Evolutionary conservation across 306 rosid species (phyloP), one percentile per base, ranked within the genome.

Genomic region (Malus fusca): DNA sequence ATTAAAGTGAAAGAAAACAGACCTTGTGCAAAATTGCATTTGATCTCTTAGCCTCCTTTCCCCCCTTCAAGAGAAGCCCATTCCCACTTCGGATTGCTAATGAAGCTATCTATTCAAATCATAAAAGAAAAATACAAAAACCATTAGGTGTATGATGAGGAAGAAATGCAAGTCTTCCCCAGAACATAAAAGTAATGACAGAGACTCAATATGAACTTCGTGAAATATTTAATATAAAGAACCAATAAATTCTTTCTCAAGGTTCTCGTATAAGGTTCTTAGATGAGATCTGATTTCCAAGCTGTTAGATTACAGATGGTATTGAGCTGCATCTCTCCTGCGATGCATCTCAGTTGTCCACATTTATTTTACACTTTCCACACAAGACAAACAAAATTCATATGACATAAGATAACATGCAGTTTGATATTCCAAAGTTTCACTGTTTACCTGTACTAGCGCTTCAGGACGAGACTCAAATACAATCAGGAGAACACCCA

Each of bases 401-500:
- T 14, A 63, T 63, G 21, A 30, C 8, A 3, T 30, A 28, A 63
- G 68, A 63, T 63, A 40, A 28, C 59, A 28, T 61, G 60, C 77
- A 61, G 69, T 43, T 73, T 28, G 31, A 44, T 44, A 59, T 40
- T 73, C 40, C 14, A 43, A 74, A 61, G 52, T 73, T 44, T 74
- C 42, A 22, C 33, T 74, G 17, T 62, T 71, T 78, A 95, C 99
- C 99, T 95, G 99, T 72, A 92, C 97, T 40, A 95, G 80, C 15
- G 97, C 99, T 67, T 95, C 97, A 19, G 99, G 99, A 78, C 98
- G 99, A 85, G 99, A 90, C 86, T 95, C 99, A 58, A 95, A 95
- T 75, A 95, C 87, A 78, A 95, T 90, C 85, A 95, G 83, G 70
- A 95, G 97, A 79, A 95, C 97, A 35, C 99, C 99, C 80, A 95